These are phyloP conservation scores for Primulina huaijiensis DNA, from an alignment of 257 asterid species.

Conservation along the genomic window DNA sequence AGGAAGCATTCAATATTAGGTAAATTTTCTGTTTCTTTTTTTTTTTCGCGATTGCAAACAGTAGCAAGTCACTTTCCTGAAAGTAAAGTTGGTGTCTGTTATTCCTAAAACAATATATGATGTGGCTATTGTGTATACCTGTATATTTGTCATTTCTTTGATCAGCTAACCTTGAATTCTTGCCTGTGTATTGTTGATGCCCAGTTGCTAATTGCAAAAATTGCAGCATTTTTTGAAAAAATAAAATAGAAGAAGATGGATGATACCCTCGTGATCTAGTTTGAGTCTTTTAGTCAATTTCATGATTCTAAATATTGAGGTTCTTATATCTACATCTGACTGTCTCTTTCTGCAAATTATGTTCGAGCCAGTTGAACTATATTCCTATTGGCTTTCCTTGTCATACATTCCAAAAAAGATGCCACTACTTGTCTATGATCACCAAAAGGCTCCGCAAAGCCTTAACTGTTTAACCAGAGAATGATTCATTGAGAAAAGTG, in stretches of 20 bases:
- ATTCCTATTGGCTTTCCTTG: not conserved
- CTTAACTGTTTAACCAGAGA: not conserved
- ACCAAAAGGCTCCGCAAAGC: not conserved
- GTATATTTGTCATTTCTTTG: not conserved
- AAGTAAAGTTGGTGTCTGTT: conserved; percentile 1
- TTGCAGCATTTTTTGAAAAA: not conserved
- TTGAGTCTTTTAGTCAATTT: not conserved
- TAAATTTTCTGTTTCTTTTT: conserved; percentile 21
- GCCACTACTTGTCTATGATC: not conserved
- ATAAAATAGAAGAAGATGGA: not conserved
- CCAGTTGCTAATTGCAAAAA: not conserved
- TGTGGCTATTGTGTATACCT: not conserved
- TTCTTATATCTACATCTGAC: not conserved
- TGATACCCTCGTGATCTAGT: not conserved
- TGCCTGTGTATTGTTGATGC: conserved; percentile 9
- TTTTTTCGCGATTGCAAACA: not conserved
- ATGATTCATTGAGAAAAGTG: not conserved
- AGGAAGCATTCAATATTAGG: conserved; percentile 93
- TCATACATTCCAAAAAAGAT: not conserved
- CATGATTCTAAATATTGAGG: not conserved
- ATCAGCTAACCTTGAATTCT: not conserved
- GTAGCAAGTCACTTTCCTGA: conserved; percentile 3
- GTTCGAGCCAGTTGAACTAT: not conserved
- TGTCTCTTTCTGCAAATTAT: not conserved
- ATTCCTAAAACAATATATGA: not conserved